Conservation (phyloP, 768 basidiomycete genomes). For the Boletus sensibilis region DNA sequence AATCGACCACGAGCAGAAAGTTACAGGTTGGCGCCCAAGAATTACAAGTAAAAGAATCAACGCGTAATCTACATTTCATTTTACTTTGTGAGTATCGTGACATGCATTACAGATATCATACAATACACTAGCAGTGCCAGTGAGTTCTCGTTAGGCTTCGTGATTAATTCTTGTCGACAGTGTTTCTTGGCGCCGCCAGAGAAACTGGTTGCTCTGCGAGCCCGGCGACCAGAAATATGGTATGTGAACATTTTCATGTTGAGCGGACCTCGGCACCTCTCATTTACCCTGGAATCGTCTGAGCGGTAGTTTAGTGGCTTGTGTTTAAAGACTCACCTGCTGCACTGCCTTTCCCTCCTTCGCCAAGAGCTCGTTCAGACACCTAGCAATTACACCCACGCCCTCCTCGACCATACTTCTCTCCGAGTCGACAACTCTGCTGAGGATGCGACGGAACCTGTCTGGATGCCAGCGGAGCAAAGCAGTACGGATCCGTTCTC, state of each 20-base stretch:
- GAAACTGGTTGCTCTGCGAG: conserved; percentile 8
- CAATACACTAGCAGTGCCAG: conserved; percentile 10
- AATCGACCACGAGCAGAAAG: neutral
- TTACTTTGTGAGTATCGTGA: neutral
- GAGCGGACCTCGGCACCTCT: conserved; percentile 4
- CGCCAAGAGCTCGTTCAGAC: conserved; percentile 64
- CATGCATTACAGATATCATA: conserved; percentile 20
- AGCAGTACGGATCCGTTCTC: conserved; percentile 64
- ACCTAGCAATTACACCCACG: conserved; percentile 64
- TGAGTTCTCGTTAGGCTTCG: conserved; percentile 9
- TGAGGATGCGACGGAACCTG: conserved; percentile 59
- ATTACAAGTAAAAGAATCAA: neutral
- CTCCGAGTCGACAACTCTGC: conserved; percentile 52
- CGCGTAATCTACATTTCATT: conserved; percentile 14
- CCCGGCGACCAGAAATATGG: neutral
- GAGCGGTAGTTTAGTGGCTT: neutral
- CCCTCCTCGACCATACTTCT: conserved; percentile 56
- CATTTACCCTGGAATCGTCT: conserved; percentile 16
- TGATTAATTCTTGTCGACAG: conserved; percentile 11
- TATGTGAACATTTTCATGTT: neutral
- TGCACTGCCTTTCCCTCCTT: conserved; percentile 30
- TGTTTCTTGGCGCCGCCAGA: conserved; percentile 17
- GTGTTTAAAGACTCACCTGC: conserved; percentile 17
- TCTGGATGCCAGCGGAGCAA: conserved; percentile 83
- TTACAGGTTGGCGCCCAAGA: neutral